Evolutionary conservation across 2,329 filamentous ascomycete genomes (phyloP).

Genomic region (Ophiostoma pallidulum): DNA sequence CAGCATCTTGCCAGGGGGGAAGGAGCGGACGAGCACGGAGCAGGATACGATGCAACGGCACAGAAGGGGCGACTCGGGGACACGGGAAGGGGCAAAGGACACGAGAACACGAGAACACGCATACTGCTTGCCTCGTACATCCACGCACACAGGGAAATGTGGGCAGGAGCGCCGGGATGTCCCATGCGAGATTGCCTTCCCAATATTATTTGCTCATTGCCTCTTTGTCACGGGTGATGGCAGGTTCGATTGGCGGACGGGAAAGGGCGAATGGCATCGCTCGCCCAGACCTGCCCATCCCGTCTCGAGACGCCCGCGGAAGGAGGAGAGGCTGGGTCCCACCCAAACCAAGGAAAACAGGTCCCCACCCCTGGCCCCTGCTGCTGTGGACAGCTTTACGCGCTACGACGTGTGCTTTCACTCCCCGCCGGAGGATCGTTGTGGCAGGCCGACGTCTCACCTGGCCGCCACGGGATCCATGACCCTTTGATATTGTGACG

Average conservation of each 20-base stretch:
- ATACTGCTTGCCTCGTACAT: too few species aligned
- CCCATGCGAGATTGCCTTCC: neutral
- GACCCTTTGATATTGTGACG: too few species aligned
- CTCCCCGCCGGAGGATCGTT: too few species aligned
- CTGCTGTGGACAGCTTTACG: too few species aligned
- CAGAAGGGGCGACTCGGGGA: neutral
- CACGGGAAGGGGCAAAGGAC: neutral
- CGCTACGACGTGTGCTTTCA: too few species aligned
- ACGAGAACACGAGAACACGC: neutral
- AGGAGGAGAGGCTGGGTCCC: neutral
- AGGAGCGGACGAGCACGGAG: neutral
- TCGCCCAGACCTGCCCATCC: neutral
- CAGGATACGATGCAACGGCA: neutral
- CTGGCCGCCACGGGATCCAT: too few species aligned
- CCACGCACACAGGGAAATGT: neutral
- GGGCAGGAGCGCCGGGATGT: neutral
- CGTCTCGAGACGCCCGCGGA: neutral
- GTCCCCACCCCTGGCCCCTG: too few species aligned
- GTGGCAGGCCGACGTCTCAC: too few species aligned
- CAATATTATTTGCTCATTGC: neutral
- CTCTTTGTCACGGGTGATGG: slow-evolving; percentile 1
- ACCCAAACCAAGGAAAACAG: too few species aligned
- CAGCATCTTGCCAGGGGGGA: too few species aligned
- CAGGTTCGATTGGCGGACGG: slow-evolving; percentile 3
- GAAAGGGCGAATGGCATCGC: neutral